Base-by-base conservation (phyloP, 768 basidiomycete species). In the Galerina sulciceps region DNA sequence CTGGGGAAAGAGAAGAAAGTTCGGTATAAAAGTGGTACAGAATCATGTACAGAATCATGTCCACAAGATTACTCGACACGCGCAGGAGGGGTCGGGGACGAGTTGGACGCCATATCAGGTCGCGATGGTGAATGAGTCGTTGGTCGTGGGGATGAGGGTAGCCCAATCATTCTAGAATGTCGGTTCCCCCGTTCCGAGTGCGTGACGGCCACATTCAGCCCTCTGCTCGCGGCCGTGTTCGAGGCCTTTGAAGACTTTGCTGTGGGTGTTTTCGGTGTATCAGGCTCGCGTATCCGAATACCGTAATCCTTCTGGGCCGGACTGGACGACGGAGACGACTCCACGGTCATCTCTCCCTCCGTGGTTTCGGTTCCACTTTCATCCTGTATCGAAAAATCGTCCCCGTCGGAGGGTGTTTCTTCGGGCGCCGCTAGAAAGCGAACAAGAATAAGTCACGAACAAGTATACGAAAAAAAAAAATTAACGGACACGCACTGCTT, bases 311-410 rank as follows among this genome's bases (percentile, higher is more conserved):
- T 38, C 22, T 65, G 67, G 20, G 66, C 70, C 34, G 78, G 75
- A 57, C 78, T 80, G 40, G 79, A 79, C 42, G 75, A 75, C 42
- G 80, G 76, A 17, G 79, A 78, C 1, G 83, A 82, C 55, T 85
- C 83, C 22, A 75, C 69, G 40, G 79, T 80, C 17, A 70, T 73
- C 46, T 87, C 85, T 38, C 80, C 80, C 61, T 87, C 90, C 20
- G 85, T 85, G 15, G 84, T 84, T 64, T 93, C 91, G 37, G 87
- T 83, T 26, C 87, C 89, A 65, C 90, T 92, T 58, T 90, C 91
- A 50, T 90, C 90, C 41, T 85, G 82, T 20, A 85, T 67, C 3
- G 88, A 89, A 55, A 81, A 71, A 53, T 86, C 85, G 50, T 93
- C 93, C 37, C 82, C 85, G 50, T 91, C 91, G 4, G 88, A 90